Base-by-base conservation (phyloP, 257 asterid species). In the Salvia rosmarinus region DNA sequence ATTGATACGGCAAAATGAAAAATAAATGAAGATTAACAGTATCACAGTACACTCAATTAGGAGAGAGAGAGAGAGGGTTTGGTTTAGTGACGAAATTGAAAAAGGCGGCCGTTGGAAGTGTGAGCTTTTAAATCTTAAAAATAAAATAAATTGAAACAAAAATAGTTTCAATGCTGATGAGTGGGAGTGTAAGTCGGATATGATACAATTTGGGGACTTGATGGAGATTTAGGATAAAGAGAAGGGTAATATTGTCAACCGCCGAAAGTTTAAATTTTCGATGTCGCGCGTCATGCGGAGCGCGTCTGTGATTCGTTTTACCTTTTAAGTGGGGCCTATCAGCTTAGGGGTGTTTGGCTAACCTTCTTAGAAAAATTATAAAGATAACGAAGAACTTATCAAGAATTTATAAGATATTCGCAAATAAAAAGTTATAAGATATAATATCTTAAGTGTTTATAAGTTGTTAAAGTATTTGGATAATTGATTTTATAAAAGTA, bases 201-300 rank as follows among this genome's bases (percentile, higher is more conserved):
- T n/a, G n/a, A n/a, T n/a, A n/a, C n/a, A 21, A 19, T 58, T 67
- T 8, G 40, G 17, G 72, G 64, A 19, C 43, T 1, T 10, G 11
- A 20, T 8, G 59, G 37, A 68, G 39, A 76, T 71, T 57, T 6
- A 30, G 23, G 30, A 54, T 13, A 63, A 62, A 10, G 32, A 2
- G 3, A 73, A 66, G 95, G 90, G 86, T 80, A 80, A 8, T 30
- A 34, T 46, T 2, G 95, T 64, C 82, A 66, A 35, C 19, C 58
- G n/a, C 6, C 37, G 72, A 64, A 23, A 46, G 76, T 85, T 90
- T 68, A 72, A 84, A 89, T 70, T 79, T 74, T 82, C 58, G 72
- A 82, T 76, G 90, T 86, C 85, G 90, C 94, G 90, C 75, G 68
- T 39, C 55, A 69, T 58, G 77, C 50, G 87, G n/a, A n/a, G 82